These are phyloP conservation scores for Pseudogymnoascus sp. DNA, from an alignment of 2,329 filamentous ascomycete genomes.

Conservation along the genomic window DNA sequence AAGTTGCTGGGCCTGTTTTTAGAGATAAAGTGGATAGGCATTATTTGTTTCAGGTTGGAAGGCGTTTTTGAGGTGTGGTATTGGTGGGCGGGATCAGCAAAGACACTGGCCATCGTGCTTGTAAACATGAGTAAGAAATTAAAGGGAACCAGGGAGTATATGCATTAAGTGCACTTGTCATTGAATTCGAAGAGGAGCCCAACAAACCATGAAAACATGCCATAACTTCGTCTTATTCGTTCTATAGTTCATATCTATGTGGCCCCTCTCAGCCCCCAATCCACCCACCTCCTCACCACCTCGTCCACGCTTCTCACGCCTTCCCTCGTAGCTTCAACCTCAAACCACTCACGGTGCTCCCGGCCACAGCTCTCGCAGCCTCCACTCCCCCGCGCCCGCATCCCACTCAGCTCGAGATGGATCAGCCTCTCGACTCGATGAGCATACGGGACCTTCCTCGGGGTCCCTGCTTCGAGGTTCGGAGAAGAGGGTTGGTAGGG, in stretches of 20 bases:
- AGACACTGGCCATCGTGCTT: too few relatives aligned
- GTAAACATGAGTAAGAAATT: too few relatives aligned
- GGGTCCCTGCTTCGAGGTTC: conserved; percentile 27
- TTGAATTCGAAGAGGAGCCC: background rate
- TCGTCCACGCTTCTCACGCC: conserved; percentile 63
- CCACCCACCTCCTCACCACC: conserved; percentile 75
- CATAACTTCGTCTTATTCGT: background rate
- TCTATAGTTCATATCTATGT: background rate
- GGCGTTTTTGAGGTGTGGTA: too few relatives aligned
- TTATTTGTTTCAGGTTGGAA: too few relatives aligned
- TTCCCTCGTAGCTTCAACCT: conserved; percentile 66
- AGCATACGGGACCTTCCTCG: conserved; percentile 72
- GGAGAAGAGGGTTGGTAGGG: conserved; percentile 54
- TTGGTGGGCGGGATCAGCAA: too few relatives aligned
- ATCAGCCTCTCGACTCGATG: conserved; percentile 85
- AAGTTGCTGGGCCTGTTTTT: too few relatives aligned
- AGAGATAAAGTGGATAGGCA: too few relatives aligned
- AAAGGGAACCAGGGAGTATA: too few relatives aligned
- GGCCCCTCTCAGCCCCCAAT: conserved; percentile 44
- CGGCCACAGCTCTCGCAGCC: conserved; percentile 72
- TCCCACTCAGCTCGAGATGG: conserved; percentile 71
- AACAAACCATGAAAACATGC: background rate
- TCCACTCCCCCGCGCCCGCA: conserved; percentile 47
- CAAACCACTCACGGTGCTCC: conserved; percentile 92
- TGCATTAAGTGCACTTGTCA: background rate